phyloP scores from a whole-genome alignment of 148 eudicot species.

The Rhododendron simsii region DNA sequence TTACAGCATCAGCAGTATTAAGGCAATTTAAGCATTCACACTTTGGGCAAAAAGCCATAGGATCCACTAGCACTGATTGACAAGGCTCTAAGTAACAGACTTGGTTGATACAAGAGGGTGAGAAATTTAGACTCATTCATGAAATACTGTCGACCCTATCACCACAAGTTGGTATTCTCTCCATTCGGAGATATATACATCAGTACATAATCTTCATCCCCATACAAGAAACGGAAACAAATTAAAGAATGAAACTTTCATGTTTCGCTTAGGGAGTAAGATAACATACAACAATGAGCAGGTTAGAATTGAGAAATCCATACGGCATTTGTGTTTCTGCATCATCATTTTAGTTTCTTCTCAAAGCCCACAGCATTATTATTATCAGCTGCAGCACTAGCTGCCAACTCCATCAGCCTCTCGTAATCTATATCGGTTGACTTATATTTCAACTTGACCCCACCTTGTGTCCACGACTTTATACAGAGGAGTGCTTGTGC shows the following conservation, averaged over 20 bases:
- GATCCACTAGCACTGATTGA: not conserved
- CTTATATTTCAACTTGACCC: slow-evolving; percentile 55
- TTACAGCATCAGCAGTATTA: not conserved
- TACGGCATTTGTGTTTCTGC: not conserved
- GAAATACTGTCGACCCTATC: not conserved
- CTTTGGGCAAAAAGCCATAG: not conserved
- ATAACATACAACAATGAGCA: not conserved
- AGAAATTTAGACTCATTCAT: not conserved
- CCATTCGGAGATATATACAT: not conserved
- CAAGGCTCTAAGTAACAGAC: not conserved
- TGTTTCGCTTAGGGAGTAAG: not conserved
- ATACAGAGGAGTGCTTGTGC: slow-evolving; percentile 48
- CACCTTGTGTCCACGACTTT: slow-evolving; percentile 61
- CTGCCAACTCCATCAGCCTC: slow-evolving; percentile 60
- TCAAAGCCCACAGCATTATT: slow-evolving; percentile 27
- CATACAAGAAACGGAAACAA: not conserved
- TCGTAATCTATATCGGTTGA: slow-evolving; percentile 62
- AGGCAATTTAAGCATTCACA: not conserved
- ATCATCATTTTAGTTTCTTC: slow-evolving; percentile 44
- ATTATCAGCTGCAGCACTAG: slow-evolving; percentile 23
- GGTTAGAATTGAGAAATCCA: not conserved
- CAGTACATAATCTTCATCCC: slow-evolving; percentile 2
- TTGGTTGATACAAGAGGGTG: not conserved
- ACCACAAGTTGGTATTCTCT: not conserved
- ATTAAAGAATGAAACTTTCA: not conserved